A percentile compares a stretch with the other conserved stretches of the same genome.
Evolutionary conservation across 306 rosid genomes (phyloP).

Genomic region (Lotus japonicus): DNA sequence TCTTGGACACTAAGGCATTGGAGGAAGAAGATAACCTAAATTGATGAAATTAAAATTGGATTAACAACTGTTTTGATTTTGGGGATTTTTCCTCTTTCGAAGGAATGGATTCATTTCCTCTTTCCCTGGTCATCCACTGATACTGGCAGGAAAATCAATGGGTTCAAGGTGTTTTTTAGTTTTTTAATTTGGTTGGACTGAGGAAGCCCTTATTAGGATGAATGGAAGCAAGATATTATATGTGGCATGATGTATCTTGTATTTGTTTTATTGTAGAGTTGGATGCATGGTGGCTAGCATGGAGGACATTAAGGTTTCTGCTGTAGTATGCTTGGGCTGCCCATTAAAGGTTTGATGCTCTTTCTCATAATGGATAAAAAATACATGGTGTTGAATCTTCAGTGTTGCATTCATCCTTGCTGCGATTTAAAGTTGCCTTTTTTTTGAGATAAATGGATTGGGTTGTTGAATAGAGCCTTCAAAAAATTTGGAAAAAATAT

Average conservation of each 20-base stretch:
- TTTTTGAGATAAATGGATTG: too few species aligned
- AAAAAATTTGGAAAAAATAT: too few species aligned
- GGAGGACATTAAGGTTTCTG: conserved; percentile 60
- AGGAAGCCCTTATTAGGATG: neutral
- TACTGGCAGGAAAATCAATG: conserved; percentile 88
- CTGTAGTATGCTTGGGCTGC: conserved; percentile 85
- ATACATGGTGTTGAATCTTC: too few species aligned
- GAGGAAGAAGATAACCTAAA: too few species aligned
- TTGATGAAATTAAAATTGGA: too few species aligned
- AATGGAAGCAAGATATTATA: neutral
- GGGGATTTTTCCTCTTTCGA: too few species aligned
- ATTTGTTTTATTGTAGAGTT: conserved; percentile 48
- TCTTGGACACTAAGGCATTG: too few species aligned
- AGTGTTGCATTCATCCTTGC: too few species aligned
- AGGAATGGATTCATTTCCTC: too few species aligned
- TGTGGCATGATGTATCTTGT: neutral
- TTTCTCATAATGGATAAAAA: conserved; percentile 11
- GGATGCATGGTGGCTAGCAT: conserved; percentile 87
- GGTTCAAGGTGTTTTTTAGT: conserved; percentile 58
- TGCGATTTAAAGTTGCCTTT: too few species aligned
- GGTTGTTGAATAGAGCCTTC: too few species aligned
- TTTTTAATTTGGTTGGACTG: neutral
- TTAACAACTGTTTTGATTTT: too few species aligned
- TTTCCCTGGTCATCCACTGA: conserved; percentile 84
- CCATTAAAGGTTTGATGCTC: conserved; percentile 62